Conservation (phyloP, 306 rosid species). For the Ziziphus jujuba region DNA sequence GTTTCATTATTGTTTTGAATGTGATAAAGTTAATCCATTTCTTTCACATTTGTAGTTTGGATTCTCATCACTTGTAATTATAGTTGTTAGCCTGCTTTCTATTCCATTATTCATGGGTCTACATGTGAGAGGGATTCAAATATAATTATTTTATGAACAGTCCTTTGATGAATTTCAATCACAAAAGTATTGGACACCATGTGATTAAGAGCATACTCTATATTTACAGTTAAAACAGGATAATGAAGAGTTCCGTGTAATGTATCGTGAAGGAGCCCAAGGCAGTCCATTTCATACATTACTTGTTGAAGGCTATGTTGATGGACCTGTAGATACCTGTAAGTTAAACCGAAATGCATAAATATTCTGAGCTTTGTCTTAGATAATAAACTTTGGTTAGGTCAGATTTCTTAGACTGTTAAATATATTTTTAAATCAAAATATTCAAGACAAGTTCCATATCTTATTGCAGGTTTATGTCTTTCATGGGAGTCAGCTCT, state of each 20-base stretch:
- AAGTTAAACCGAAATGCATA: slow-evolving; percentile 38
- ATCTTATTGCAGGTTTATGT: slow-evolving; percentile 71
- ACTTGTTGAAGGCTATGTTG: slow-evolving; percentile 90
- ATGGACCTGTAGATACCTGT: slow-evolving; percentile 86
- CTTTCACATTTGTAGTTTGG: background rate
- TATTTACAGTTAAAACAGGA: slow-evolving; percentile 83
- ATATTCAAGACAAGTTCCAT: slow-evolving; percentile 15
- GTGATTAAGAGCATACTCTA: slow-evolving; percentile 15
- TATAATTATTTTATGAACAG: too few relatives aligned
- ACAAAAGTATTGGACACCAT: background rate
- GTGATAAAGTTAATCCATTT: background rate
- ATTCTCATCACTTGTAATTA: too few relatives aligned
- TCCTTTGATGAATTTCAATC: too few relatives aligned
- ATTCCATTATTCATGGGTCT: background rate
- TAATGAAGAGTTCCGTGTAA: slow-evolving; percentile 86
- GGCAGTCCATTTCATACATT: slow-evolving; percentile 88
- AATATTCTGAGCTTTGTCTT: slow-evolving; percentile 7
- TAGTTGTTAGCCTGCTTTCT: too few relatives aligned
- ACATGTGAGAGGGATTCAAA: too few relatives aligned
- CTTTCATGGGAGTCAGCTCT: slow-evolving; percentile 74
- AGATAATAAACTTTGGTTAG: background rate
- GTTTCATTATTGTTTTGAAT: background rate
- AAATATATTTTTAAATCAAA: background rate
- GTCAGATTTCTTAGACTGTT: slow-evolving; percentile 5
- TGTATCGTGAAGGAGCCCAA: slow-evolving; percentile 86